Base-by-base conservation (phyloP, 768 basidiomycete genomes). In the Collybiopsis confluens region DNA sequence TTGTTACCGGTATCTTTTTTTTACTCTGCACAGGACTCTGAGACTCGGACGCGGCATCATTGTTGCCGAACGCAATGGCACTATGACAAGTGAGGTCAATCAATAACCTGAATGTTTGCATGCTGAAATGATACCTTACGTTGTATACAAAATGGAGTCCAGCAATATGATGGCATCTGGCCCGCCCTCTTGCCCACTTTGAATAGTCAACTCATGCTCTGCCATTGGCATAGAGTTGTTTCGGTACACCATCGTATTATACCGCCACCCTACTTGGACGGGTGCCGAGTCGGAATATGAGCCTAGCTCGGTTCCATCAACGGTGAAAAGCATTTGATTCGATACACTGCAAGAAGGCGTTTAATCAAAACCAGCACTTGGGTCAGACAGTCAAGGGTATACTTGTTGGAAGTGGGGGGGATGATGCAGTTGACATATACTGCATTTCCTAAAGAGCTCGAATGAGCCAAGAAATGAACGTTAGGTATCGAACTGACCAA, bases 51-150 rank as follows among this genome's bases (percentile, higher is more conserved):
- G n/a, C 18, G 7, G 20, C 9, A 18, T 30, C 16, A 18, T 20
- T 33, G n/a, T n/a, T n/a, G n/a, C n/a, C n/a, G n/a, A n/a, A n/a
- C n/a, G n/a, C n/a, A n/a, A 5, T 37, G 8, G 33, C 7, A 48
- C 6, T 7, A 35, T 24, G 5, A 42, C 8, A 15, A 52, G 24
- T 37, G n/a, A 30, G 11, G 11, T 16, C 1, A 11, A 23, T 10
- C 2, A n/a, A 18, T 30, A 11, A 13, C 45, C 18, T 33, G 26
- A 5, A 47, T n/a, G 16, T 27, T 7, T 15, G 16, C 21, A 13
- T n/a, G 24, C 2, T 20, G 33, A n/a, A 20, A 11, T 11, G 13
- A 23, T n/a, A 18, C 64, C 68, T n/a, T 72, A 56, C 54, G 45
- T 46, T 46, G 57, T 40, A 30, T 52, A 58, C 16, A 47, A 44